Base-by-base conservation (phyloP, 305 asterid species). In the Coffea humblotiana region DNA sequence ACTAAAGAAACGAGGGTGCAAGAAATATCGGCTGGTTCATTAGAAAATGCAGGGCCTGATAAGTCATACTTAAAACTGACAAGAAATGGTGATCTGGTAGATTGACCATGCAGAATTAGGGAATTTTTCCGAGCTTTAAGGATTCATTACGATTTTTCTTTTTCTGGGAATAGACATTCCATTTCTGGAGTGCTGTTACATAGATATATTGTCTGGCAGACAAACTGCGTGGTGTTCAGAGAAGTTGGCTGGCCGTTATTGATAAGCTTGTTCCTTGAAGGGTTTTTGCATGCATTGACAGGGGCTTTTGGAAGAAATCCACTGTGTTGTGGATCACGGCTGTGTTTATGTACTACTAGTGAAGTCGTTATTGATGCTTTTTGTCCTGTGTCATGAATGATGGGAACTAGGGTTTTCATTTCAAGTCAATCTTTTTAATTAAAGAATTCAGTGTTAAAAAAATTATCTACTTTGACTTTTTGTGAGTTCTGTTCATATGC, bases 381-480 rank as follows among this genome's bases (percentile, higher is more conserved):
- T 48, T 27, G 61, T 80, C 71, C 19, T 47, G 68, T 14, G 16
- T 68, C 51, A 48, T 48, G 65, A 74, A 60, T 45, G 47, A 13
- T 19, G 23, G 40, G 60, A 23, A 16, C 71, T 80, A 7, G 70
- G 25, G 47, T 80, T 74, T 40, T 71, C 64, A 47, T 74, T 35
- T 40, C 49, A 54, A 47, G 14, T 66, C 12, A 51, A 25, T 73
- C 35, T 45, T 29, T 45, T 64, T 40, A 16, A 5, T 56, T 11
- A 21, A 25, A 5, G 68, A 48, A 40, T 29, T 63, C 48, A 43
- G 19, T 72, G 49, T 56, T 49, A 6, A 52, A 37, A 58, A 32
- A 29, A 76, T 77, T 49, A 51, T 83, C 75, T 80, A 73, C 68
- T 85, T 78, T 76, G 80, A 83, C 78, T 71, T 74, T 52, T 56